Evolutionary conservation across 169 alveolate genomes (phyloP).

Genomic region (Cryptosporidium felis): DNA sequence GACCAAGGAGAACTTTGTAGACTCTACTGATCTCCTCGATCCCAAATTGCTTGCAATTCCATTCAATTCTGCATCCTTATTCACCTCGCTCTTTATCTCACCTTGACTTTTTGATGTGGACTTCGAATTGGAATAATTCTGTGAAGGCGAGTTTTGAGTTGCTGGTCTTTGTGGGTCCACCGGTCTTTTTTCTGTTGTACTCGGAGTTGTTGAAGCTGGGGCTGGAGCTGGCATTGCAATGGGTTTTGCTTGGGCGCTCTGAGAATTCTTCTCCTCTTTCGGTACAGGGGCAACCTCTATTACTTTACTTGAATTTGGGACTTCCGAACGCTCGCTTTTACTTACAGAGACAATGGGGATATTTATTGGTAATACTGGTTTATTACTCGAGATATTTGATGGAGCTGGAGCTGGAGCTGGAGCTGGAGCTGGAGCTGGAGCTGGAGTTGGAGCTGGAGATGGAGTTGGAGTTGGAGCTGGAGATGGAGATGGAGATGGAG

Average conservation of each 20-base stretch:
- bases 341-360: conserved; percentile 26
- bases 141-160: background rate
- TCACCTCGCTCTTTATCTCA: background rate
- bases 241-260: background rate
- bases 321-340: background rate
- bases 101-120: background rate
- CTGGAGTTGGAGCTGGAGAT: too few relatives aligned
- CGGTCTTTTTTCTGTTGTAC: background rate
- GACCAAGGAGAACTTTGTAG: conserved; percentile 10
- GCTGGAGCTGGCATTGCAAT: background rate
- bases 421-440: background rate
- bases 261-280: background rate
- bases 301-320: background rate
- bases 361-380: background rate
- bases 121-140: too few relatives aligned
- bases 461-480: background rate
- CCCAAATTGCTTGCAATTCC: background rate
- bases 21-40: conserved; percentile 36
- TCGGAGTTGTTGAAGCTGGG: background rate
- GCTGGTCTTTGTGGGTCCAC: background rate
- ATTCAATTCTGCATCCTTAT: background rate
- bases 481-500: background rate
- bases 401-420: background rate
- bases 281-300: conserved; percentile 28
- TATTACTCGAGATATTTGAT: background rate